A percentile compares a stretch with the other conserved stretches of the same genome.
These are phyloP conservation scores for Pyricularia sp. DNA, from an alignment of 2,329 filamentous ascomycete species.

Conservation along the genomic window DNA sequence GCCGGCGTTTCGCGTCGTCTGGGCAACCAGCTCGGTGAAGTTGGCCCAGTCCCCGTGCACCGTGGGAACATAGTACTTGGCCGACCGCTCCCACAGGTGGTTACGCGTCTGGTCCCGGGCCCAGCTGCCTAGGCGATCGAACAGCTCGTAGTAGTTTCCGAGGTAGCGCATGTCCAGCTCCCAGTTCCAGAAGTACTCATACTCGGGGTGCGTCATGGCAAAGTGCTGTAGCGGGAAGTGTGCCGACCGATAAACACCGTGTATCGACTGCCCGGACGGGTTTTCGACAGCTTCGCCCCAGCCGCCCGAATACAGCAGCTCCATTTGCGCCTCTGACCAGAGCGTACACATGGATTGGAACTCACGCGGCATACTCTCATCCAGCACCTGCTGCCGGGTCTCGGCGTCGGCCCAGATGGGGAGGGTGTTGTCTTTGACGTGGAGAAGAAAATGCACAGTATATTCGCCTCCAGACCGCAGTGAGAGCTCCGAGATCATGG, in stretches of 20 bases:
- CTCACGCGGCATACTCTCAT: conserved; percentile 57
- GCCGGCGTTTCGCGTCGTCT: conserved; percentile 44
- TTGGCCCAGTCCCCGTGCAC: conserved; percentile 65
- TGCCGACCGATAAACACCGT: conserved; percentile 59
- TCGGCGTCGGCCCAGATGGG: conserved; percentile 75
- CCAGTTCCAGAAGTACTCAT: conserved; percentile 61
- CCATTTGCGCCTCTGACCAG: conserved; percentile 82
- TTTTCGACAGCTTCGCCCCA: conserved; percentile 61
- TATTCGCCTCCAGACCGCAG: conserved; percentile 76
- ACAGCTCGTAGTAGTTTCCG: conserved; percentile 63
- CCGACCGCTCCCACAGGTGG: conserved; percentile 69
- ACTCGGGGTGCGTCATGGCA: conserved; percentile 52
- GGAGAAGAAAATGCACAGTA: conserved; percentile 71
- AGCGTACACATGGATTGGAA: conserved; percentile 74
- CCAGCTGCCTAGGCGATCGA: conserved; percentile 59
- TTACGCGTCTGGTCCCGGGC: conserved; percentile 57
- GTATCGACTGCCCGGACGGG: conserved; percentile 47
- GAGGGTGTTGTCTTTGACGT: conserved; percentile 70
- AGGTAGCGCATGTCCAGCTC: conserved; percentile 60
- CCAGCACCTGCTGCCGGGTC: conserved; percentile 62
- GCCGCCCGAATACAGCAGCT: conserved; percentile 60
- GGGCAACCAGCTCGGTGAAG: conserved; percentile 55
- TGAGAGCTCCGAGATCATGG: conserved; percentile 69
- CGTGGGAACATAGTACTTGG: conserved; percentile 66
- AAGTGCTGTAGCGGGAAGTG: conserved; percentile 58